A percentile compares a stretch with the other conserved stretches of the same genome.
Conservation (phyloP, 1,139 yeast genomes). For the Candida glucosophila region DNA sequence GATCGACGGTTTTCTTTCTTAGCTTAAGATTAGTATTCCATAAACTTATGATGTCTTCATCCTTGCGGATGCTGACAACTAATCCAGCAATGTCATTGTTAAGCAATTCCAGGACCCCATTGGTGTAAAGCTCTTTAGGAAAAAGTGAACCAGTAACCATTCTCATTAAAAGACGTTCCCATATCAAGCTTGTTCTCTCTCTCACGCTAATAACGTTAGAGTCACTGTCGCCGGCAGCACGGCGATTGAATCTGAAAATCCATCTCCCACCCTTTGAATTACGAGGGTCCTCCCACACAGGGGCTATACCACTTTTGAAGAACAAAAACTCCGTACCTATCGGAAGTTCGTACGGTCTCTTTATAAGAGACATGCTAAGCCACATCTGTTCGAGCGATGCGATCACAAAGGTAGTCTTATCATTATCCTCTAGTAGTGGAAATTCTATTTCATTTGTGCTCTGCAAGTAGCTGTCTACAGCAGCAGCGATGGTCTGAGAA, state of each 20-base stretch:
- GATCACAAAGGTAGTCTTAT: conserved; percentile 23
- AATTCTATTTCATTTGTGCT: conserved; percentile 34
- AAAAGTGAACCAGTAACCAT: conserved; percentile 38
- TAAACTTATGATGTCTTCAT: conserved; percentile 42
- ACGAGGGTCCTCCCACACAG: conserved; percentile 67
- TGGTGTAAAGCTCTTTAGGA: conserved; percentile 19
- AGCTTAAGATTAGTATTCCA: conserved; percentile 47
- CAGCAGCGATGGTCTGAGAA: too few species aligned
- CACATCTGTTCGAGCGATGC: conserved; percentile 59
- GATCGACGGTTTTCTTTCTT: conserved; percentile 14
- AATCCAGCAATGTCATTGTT: conserved; percentile 44
- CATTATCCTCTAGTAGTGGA: conserved; percentile 11
- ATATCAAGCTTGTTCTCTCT: conserved; percentile 34
- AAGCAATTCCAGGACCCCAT: conserved; percentile 27
- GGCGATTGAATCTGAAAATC: conserved; percentile 45
- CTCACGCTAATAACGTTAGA: conserved; percentile 17
- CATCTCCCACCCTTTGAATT: conserved; percentile 61
- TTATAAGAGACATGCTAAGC: conserved; percentile 41
- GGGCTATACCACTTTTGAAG: conserved; percentile 57
- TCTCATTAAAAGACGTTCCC: conserved; percentile 44
- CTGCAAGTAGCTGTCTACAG: conserved; percentile 34
- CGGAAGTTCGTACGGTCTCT: conserved; percentile 39
- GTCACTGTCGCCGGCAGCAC: conserved; percentile 8
- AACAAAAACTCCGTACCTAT: conserved; percentile 52
- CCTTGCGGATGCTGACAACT: conserved; percentile 42